phyloP scores from a whole-genome alignment of 345 rosid genomes.

The Rhizophora apiculata region DNA sequence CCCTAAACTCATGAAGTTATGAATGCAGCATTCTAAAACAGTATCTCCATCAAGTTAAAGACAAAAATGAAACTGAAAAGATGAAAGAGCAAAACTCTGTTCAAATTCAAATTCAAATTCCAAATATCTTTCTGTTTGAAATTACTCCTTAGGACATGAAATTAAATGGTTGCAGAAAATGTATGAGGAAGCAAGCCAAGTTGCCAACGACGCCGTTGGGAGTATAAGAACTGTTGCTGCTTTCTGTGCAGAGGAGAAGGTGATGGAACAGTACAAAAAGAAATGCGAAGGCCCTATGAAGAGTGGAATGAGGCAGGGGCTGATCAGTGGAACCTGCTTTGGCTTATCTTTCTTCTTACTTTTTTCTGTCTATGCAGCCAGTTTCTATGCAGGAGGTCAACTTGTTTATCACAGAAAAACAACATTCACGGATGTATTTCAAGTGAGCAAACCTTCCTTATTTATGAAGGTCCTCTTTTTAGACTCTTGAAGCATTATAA shows the following conservation, averaged over 20 bases:
- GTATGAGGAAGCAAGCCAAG: conserved; percentile 94
- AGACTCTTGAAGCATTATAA: not conserved
- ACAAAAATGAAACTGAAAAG: not conserved
- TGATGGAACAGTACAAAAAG: conserved; percentile 61
- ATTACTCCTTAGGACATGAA: not conserved
- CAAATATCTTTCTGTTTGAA: not conserved
- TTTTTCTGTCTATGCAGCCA: conserved; percentile 52
- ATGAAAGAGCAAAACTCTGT: not conserved
- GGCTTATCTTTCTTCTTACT: conserved; percentile 65
- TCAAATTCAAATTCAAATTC: not conserved
- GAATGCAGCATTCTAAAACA: not conserved
- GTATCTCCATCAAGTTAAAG: not conserved
- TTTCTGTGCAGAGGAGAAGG: conserved; percentile 82
- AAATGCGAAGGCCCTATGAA: conserved; percentile 81
- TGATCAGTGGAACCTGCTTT: conserved; percentile 72
- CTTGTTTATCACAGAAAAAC: conserved; percentile 49
- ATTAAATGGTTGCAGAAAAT: conserved; percentile 43
- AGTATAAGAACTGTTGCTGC: conserved; percentile 88
- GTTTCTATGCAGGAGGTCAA: conserved; percentile 75
- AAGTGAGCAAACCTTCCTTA: conserved; percentile 30
- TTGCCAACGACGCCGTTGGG: conserved; percentile 86
- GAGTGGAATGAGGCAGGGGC: conserved; percentile 65
- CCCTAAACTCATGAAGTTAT: not conserved
- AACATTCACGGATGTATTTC: conserved; percentile 57
- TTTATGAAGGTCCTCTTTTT: not conserved